Base-by-base conservation (phyloP, 306 rosid genomes). In the Corylus americana region DNA sequence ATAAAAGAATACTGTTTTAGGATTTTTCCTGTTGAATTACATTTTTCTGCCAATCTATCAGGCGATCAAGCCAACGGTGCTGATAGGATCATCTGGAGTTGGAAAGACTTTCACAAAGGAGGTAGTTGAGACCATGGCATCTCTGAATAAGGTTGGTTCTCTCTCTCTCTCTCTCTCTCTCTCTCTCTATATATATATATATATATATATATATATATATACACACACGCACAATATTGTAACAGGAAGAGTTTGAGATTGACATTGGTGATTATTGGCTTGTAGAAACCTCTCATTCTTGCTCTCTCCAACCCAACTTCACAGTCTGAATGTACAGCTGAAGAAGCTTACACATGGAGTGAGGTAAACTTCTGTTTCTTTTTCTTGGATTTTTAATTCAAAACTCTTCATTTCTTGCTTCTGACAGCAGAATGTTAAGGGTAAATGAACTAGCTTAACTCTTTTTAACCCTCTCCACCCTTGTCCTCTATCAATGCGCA, bases 221-320 rank as follows among this genome's bases (percentile, higher is more conserved):
- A 1, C 85, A 73, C 17, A 37, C 79, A 75, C 39, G 74, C 22
- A 25, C 55, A 51, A 55, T 71, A 42, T 44, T 74, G 49, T 50
- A 18, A 51, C 55, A 31, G 77, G 50, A 78, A 79, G 55, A 79
- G 68, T 69, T 16, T 80, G 27, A 77, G 54, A 71, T 11, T 77
- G 74, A 79, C 74, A 14, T 47, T 55, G 64, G 25, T 80, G 74
- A 79, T 80, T 74, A 79, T 80, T 87, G 74, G 71, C 78, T 45
- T 90, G 90, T 54, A 95, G 98, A 95, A 91, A 93, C 98, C 98
- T 11, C 92, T 95, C 69, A 95, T 95, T 83, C 94, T 95, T 64
- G 92, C 98, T 75, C 98, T 95, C 81, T 95, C 98, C 64, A 92
- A 95, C 78, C 98, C 98, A 55, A 95, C 98, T 17, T 93, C 98